Evolutionary conservation across 345 rosid genomes (phyloP).

Genomic region (Corymbia maculata): DNA sequence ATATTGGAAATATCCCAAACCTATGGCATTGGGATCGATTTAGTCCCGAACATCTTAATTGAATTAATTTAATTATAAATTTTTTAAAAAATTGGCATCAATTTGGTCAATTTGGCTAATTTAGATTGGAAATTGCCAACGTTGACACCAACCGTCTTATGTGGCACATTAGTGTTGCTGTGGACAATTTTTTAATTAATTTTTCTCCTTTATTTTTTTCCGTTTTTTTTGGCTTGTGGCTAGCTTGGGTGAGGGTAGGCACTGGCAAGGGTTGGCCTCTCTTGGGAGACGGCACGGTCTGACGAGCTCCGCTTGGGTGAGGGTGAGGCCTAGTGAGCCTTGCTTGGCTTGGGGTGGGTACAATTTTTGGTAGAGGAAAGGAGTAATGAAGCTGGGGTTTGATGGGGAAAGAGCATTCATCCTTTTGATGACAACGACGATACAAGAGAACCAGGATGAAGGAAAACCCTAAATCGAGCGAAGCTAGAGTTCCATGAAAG

Average conservation of each 20-base stretch:
- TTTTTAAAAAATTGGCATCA: no score
- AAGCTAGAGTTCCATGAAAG: neutral
- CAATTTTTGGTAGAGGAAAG: neutral
- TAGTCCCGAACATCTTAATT: fast-evolving
- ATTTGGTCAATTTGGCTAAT: fast-evolving
- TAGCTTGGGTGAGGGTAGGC: neutral
- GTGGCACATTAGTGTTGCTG: fast-evolving
- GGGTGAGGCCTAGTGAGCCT: neutral
- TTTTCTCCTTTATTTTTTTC: fast-evolving
- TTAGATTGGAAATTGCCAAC: fast-evolving
- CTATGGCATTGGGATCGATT: no score
- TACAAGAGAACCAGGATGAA: fast-evolving
- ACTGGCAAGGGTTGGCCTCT: fast-evolving
- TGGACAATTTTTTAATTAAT: no score
- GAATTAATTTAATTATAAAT: no score
- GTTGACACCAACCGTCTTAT: fast-evolving
- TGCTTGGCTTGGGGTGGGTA: neutral
- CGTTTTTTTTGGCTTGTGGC: fast-evolving
- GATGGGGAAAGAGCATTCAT: neutral
- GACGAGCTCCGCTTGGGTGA: no score
- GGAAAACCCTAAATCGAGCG: neutral
- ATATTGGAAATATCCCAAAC: no score
- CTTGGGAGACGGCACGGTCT: neutral
- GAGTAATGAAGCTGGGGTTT: neutral
- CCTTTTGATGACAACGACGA: neutral